Evolutionary conservation across 495 filamentous ascomycete genomes (phyloP), one percentile per base, ranked within the genome.

Genomic region (Thozetella sp.): DNA sequence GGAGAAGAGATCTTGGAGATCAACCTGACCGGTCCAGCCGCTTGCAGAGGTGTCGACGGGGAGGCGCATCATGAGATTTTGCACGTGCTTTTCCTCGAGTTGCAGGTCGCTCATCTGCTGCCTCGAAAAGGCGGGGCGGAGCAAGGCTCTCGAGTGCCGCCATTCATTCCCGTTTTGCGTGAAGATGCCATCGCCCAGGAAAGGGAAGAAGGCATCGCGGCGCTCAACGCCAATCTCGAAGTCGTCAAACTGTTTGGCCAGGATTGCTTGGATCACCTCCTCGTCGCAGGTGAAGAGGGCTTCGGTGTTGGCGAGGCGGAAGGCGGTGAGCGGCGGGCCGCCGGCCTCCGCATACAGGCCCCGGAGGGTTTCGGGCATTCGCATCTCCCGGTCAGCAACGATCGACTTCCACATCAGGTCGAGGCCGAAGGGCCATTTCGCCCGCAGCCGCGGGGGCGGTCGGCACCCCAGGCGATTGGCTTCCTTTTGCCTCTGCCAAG

Each of bases 111-210:
- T 80, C 25, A 91, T 76, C 64, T 88, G 86, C 9, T 84, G 73
- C 1, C 82, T 75, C 0, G 72, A 76, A 63, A 93, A 93, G 52
- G 84, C 84, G 0, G 89, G 90, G 2, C 86, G 75, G 6, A 92
- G 69, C 50, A 90, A 72, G 0, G 84, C 79, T 2, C 88, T 72
- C 6, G 86, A 88, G 54, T 86, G 80, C 61, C 85, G 82, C 91
- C 90, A 94, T 11, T 65, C 68, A 13, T 74, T 71, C 15, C 90
- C 91, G 63, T 91, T 85, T 2, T 79, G 76, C 1, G 86, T 88
- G 67, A 94, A 93, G 59, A 93, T 88, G 23, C 90, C 90, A 46
- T 83, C 66, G 9, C 90, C 90, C 0, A 92, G 66, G 2, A 92
- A 63, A 0, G 85, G 85, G 22, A 61, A 69, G 70, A 89, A 81